A percentile compares a stretch with the other conserved stretches of the same genome.
Evolutionary conservation across 2,329 filamentous ascomycete species (phyloP).

Genomic region (Fusarium pseudoanthophilum): DNA sequence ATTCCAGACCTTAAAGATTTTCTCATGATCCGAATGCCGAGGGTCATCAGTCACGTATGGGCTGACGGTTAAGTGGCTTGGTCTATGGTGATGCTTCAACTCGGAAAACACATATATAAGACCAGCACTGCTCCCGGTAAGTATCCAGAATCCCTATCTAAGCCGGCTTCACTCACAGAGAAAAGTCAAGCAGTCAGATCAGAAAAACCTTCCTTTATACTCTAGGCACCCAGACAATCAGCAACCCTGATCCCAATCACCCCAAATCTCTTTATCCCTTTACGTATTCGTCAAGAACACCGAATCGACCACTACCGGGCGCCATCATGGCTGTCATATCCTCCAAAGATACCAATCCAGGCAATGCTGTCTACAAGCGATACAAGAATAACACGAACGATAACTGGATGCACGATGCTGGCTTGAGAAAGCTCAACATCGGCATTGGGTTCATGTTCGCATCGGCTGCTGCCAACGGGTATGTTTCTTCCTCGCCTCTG

Average conservation of each 20-base stretch:
- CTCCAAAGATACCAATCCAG: neutral
- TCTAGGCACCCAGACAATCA: neutral
- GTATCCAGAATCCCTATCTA: neutral
- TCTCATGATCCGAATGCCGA: neutral
- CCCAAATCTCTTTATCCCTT: neutral
- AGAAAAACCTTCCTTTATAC: neutral
- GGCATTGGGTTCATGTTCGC: slow-evolving; percentile 27
- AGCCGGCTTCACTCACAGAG: neutral
- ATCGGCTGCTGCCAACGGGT: slow-evolving; percentile 24
- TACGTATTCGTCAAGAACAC: neutral
- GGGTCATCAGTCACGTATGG: neutral
- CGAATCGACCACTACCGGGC: neutral
- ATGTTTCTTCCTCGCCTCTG: rapidly evolving
- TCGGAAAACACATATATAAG: slow-evolving; percentile 15
- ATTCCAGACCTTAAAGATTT: neutral
- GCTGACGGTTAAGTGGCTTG: neutral
- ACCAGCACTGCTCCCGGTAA: neutral
- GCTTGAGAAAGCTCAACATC: slow-evolving; percentile 19
- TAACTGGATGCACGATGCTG: slow-evolving; percentile 21
- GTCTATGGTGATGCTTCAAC: neutral
- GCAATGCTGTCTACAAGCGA: slow-evolving; percentile 11
- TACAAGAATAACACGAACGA: slow-evolving; percentile 24
- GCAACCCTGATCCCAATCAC: neutral
- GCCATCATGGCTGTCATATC: slow-evolving; percentile 6
- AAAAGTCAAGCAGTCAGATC: neutral